Conservation (phyloP, 2,329 filamentous ascomycete genomes). For the Daldinia sp. region DNA sequence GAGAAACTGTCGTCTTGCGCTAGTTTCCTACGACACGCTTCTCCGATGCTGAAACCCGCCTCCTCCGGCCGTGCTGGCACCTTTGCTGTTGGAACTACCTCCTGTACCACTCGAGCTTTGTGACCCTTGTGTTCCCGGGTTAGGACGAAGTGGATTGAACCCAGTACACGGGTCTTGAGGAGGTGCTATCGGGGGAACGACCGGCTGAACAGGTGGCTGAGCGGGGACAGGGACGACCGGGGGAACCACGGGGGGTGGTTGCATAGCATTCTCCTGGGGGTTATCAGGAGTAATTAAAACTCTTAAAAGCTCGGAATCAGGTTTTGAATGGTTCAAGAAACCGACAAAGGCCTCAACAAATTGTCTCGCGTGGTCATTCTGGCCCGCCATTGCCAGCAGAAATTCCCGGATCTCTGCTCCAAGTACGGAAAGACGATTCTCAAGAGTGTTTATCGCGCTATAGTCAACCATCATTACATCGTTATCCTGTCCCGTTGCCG, state of each 20-base stretch:
- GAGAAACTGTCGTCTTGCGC: too few relatives aligned
- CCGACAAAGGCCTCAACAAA: background rate
- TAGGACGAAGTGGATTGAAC: background rate
- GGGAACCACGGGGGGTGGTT: background rate
- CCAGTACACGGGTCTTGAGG: background rate
- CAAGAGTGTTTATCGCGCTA: background rate
- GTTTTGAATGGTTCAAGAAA: background rate
- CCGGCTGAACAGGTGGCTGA: too few relatives aligned
- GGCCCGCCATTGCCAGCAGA: background rate
- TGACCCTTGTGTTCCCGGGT: background rate
- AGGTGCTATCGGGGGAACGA: background rate
- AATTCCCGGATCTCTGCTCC: background rate
- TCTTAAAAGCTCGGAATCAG: background rate
- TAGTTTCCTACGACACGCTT: too few relatives aligned
- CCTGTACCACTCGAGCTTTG: background rate
- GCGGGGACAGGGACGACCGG: background rate
- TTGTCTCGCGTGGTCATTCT: background rate
- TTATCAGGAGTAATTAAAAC: background rate
- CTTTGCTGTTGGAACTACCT: background rate
- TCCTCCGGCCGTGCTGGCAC: too few relatives aligned
- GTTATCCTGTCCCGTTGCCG: background rate
- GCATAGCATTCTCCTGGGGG: background rate
- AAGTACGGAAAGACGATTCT: background rate
- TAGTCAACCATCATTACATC: constrained; percentile 4
- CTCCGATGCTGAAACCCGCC: too few relatives aligned